Evolutionary conservation across 2,329 filamentous ascomycete species (phyloP).

Genomic region (Colletotrichum chrysophilum): DNA sequence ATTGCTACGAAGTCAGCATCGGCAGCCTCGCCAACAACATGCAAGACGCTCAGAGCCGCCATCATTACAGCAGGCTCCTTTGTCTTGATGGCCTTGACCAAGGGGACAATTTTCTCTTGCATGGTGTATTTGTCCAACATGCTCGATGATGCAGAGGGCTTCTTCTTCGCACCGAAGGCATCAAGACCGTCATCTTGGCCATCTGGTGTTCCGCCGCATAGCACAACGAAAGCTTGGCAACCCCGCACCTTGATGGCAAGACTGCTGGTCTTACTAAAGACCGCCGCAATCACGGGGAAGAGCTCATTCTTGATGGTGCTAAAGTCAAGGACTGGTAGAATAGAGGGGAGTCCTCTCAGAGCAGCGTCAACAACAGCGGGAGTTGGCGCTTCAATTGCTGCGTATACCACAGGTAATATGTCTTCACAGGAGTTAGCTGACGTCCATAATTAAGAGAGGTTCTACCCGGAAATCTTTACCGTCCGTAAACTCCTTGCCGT

Average conservation of each 20-base stretch:
- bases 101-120: conserved; percentile 93
- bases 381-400: conserved; percentile 86
- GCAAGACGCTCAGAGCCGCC: conserved; percentile 84
- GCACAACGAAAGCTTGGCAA: conserved; percentile 85
- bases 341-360: conserved; percentile 75
- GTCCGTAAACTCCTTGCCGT: conserved; percentile 94
- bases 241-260: conserved; percentile 94
- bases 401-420: conserved; percentile 82
- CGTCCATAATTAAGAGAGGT: not conserved
- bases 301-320: conserved; percentile 97
- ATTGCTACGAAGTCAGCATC: conserved; percentile 92
- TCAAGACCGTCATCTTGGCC: conserved; percentile 74
- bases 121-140: conserved; percentile 97
- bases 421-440: conserved; percentile 53
- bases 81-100: conserved; percentile 93
- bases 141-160: conserved; percentile 70
- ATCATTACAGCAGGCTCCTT: conserved; percentile 99
- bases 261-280: conserved; percentile 93
- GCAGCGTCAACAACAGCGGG: conserved; percentile 89
- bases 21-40: conserved; percentile 79
- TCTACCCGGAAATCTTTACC: conserved; percentile 53
- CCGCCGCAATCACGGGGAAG: conserved; percentile 87
- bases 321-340: conserved; percentile 92
- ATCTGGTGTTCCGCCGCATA: conserved; percentile 78
- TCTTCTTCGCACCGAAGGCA: conserved; percentile 66